A percentile compares a stretch with the other conserved stretches of the same genome.
Evolutionary conservation across 176 grass and related monocot species (phyloP).

Genomic region (Oryza meyeriana): DNA sequence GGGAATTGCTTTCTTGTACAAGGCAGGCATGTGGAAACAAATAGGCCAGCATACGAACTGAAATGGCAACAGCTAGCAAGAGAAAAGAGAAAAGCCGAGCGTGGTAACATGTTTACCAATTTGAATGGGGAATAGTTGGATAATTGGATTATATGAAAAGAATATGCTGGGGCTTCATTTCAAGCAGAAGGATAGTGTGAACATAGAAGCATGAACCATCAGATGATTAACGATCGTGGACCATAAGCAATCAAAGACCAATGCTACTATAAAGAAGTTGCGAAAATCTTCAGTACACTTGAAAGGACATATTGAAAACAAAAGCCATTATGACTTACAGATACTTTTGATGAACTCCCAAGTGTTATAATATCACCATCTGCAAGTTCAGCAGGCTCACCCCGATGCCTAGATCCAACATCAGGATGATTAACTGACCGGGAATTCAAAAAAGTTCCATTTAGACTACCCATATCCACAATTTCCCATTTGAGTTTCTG

Average conservation of each 20-base stretch:
- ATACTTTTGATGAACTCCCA: constrained; percentile 60
- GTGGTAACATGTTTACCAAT: background rate
- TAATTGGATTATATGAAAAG: background rate
- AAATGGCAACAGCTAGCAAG: background rate
- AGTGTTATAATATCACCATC: constrained; percentile 74
- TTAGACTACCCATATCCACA: constrained; percentile 71
- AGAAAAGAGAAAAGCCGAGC: background rate
- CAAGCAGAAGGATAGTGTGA: background rate
- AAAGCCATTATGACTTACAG: constrained; percentile 33
- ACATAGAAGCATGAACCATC: background rate
- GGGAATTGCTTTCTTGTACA: background rate
- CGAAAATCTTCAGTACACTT: background rate
- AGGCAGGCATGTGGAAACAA: background rate
- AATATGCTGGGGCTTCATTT: background rate
- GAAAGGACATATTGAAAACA: background rate
- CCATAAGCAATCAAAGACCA: background rate
- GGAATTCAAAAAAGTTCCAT: constrained; percentile 72
- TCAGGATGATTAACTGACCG: constrained; percentile 47
- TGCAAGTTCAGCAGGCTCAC: constrained; percentile 50
- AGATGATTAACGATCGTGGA: background rate
- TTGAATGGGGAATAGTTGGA: constrained; percentile 4
- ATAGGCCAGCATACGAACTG: background rate
- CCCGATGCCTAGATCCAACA: constrained; percentile 53
- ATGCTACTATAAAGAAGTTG: background rate
- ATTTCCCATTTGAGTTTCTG: constrained; percentile 66